Conservation (phyloP, 768 basidiomycete species). For the Suillus weaverae region DNA sequence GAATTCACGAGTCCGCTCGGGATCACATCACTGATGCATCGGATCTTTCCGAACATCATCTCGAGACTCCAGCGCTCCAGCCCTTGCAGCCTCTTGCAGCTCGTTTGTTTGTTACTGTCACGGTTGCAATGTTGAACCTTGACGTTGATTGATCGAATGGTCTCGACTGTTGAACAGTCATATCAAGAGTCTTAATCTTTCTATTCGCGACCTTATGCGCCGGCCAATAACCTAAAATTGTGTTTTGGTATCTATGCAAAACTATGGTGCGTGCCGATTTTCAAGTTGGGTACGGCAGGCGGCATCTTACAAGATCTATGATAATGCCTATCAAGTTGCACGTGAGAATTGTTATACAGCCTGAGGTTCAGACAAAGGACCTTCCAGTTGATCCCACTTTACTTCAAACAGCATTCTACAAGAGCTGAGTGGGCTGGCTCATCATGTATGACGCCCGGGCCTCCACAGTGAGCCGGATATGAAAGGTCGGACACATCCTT, state of each 20-base stretch:
- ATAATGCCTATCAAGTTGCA: not conserved
- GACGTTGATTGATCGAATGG: no score
- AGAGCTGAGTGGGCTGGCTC: not conserved
- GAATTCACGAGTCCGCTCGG: no score
- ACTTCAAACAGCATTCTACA: not conserved
- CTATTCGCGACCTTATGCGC: not conserved
- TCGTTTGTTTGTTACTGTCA: no score
- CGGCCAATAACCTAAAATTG: not conserved
- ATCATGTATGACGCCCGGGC: not conserved
- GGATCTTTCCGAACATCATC: not conserved
- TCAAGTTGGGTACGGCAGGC: not conserved
- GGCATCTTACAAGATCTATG: not conserved
- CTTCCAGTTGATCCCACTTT: no score
- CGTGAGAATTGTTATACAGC: not conserved
- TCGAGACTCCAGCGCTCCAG: no score
- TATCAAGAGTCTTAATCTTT: not conserved
- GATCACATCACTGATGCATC: no score
- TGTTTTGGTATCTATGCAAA: not conserved
- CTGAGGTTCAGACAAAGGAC: no score
- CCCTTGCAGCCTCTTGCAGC: not conserved
- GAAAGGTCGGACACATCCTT: no score
- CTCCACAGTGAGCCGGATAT: not conserved
- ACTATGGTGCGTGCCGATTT: not conserved
- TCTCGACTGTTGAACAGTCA: not conserved
- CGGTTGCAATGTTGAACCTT: no score